Evolutionary conservation across 1,284 basidiomycete genomes (phyloP).

Genomic region (Xerocomus minutiporus): DNA sequence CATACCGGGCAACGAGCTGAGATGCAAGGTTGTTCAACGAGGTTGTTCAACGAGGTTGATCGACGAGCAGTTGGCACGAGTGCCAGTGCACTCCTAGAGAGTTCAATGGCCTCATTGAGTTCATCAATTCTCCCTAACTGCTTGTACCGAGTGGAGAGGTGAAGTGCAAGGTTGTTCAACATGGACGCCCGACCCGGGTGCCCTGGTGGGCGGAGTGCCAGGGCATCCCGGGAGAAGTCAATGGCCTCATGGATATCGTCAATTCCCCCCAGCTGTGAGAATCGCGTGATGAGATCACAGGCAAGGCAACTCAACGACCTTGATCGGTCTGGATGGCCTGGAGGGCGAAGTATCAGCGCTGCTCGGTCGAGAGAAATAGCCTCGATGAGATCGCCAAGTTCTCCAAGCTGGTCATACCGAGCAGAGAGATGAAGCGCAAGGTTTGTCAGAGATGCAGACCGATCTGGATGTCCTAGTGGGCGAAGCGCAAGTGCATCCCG

Average conservation of each 20-base stretch:
- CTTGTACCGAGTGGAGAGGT: not conserved
- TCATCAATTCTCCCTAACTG: not conserved
- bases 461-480: not conserved
- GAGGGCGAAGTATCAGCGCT: not conserved
- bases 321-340: not conserved
- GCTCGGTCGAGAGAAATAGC: not conserved
- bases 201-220: not conserved
- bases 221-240: not conserved
- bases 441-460: not conserved
- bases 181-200: not conserved
- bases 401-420: not conserved
- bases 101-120: not conserved
- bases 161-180: not conserved
- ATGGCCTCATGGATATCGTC: not conserved
- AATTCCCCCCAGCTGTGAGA: not conserved
- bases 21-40: not conserved
- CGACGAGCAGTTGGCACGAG: not conserved
- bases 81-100: not conserved
- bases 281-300: not conserved
- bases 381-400: not conserved
- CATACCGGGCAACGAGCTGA: too few relatives aligned
- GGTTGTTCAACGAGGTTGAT: not conserved
- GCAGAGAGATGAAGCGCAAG: not conserved
- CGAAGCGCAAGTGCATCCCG: not conserved
- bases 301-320: not conserved